phyloP scores from a whole-genome alignment of 345 rosid genomes.

The Viola odorata region DNA sequence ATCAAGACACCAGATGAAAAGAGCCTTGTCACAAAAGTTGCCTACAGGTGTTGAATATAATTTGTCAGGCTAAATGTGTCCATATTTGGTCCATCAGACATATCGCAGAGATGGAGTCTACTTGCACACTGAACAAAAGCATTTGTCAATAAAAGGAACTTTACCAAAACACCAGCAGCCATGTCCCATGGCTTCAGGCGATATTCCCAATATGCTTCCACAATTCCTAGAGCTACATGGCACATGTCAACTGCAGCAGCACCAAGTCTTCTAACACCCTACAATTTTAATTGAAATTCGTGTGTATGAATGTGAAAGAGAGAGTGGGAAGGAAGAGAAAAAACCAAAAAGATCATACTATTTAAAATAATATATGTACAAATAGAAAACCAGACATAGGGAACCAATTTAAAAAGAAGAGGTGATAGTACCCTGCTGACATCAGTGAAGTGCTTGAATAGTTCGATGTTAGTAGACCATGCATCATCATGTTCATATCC shows the following conservation, averaged over 20 bases:
- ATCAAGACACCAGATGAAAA: too few relatives aligned
- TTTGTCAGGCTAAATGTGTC: background rate
- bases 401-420: background rate
- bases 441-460: conserved; percentile 94
- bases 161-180: conserved; percentile 99
- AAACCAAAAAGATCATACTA: background rate
- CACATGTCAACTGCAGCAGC: conserved; percentile 99
- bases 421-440: conserved; percentile 55
- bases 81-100: background rate
- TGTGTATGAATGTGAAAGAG: too few relatives aligned
- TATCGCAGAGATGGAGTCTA: background rate
- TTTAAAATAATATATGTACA: background rate
- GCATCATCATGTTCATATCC: conserved; percentile 97
- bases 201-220: conserved; percentile 90
- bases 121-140: conserved; percentile 10
- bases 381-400: background rate
- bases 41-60: too few relatives aligned
- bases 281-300: background rate
- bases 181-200: conserved; percentile 99
- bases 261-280: conserved; percentile 95
- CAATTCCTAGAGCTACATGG: conserved; percentile 90
- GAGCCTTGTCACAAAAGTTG: too few relatives aligned
- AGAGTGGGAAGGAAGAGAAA: background rate
- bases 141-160: conserved; percentile 1
- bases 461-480: conserved; percentile 78